Evolutionary conservation across 1,284 basidiomycete genomes (phyloP).

Genomic region (Cryptococcus sp.): DNA sequence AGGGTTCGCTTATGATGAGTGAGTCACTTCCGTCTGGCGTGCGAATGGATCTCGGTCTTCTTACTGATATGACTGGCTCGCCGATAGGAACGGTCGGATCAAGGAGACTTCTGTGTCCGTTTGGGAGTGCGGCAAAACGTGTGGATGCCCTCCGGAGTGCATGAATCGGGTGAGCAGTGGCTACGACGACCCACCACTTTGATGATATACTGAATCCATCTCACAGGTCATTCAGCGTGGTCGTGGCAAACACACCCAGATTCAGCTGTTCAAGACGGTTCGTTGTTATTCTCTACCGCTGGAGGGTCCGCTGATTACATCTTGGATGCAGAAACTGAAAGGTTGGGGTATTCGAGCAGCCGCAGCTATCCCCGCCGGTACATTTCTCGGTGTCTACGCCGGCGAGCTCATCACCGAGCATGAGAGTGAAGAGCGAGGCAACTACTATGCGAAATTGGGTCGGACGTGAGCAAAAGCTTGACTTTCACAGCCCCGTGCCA

Average conservation of each 20-base stretch:
- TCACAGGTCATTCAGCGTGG: constrained; percentile 78
- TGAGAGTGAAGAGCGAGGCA: constrained; percentile 67
- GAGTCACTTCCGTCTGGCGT: constrained; percentile 4
- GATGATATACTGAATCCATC: background rate
- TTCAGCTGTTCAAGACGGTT: constrained; percentile 63
- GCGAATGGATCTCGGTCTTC: background rate
- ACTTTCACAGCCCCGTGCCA: background rate
- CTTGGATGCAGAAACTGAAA: constrained; percentile 55
- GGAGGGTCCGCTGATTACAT: constrained; percentile 1
- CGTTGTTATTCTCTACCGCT: constrained; percentile 3
- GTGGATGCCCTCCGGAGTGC: constrained; percentile 77
- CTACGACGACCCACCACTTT: background rate
- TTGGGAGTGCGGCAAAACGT: constrained; percentile 83
- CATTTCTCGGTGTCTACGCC: constrained; percentile 79
- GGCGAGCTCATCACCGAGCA: constrained; percentile 75
- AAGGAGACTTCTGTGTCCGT: constrained; percentile 65
- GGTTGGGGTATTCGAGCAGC: constrained; percentile 80
- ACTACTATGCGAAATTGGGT: constrained; percentile 70
- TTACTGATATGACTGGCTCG: constrained; percentile 1
- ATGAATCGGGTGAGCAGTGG: constrained; percentile 67
- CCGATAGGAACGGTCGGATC: constrained; percentile 57
- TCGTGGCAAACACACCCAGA: constrained; percentile 63
- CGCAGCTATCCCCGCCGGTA: constrained; percentile 65
- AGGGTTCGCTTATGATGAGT: constrained; percentile 65
- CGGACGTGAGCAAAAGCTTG: constrained; percentile 58